A percentile compares a stretch with the other conserved stretches of the same genome.
These are phyloP conservation scores for Ailanthus altissimus DNA, from an alignment of 345 rosid genomes.

Conservation along the genomic window DNA sequence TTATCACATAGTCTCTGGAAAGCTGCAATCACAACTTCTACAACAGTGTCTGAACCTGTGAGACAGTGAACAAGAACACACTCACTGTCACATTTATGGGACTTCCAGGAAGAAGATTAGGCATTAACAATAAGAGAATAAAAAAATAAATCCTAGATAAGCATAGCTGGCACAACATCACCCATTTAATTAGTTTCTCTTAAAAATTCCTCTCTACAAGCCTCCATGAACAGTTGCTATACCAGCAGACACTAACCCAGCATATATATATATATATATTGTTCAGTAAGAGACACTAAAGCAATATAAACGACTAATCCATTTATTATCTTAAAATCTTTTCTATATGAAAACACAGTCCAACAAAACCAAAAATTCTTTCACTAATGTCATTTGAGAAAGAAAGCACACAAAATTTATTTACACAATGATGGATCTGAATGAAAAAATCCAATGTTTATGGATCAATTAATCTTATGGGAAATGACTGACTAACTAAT, in stretches of 20 bases:
- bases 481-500: no score
- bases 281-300: neutral
- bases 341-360: neutral
- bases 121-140: neutral
- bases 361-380: neutral
- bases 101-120: slow-evolving; percentile 1
- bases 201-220: neutral
- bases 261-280: neutral
- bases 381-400: neutral
- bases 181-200: neutral
- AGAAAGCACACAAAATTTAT: neutral
- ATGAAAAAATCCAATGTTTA: neutral
- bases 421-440: neutral
- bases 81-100: slow-evolving; percentile 12
- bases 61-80: slow-evolving; percentile 18
- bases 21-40: slow-evolving; percentile 57
- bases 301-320: neutral
- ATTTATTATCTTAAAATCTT: neutral
- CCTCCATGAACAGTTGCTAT: neutral
- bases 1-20: slow-evolving; percentile 63
- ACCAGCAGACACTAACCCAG: no score
- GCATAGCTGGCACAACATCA: neutral
- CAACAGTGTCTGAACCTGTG: slow-evolving; percentile 58
- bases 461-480: neutral
- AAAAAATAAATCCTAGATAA: neutral